A percentile compares a stretch with the other conserved stretches of the same genome.
Evolutionary conservation across 192 early-diverging fungal species (phyloP).

Genomic region (Coemansia sp.): DNA sequence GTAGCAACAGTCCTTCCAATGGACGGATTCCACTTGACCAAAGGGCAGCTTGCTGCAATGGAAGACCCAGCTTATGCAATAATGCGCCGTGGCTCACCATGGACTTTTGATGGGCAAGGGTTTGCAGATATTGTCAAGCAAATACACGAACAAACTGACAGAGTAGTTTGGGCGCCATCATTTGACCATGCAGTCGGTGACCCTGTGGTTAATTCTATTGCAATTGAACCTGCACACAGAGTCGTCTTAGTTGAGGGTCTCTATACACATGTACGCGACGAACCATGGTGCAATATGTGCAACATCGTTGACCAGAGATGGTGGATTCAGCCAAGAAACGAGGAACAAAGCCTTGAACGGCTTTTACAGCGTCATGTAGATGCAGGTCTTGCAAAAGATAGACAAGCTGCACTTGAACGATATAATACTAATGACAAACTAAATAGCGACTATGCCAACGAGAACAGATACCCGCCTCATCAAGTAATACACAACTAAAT

Average conservation of each 20-base stretch:
- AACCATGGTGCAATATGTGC: constrained; percentile 3
- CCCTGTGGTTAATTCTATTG: constrained; percentile 45
- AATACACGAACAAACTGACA: constrained; percentile 7
- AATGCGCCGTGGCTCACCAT: constrained; percentile 53
- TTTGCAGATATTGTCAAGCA: constrained; percentile 23
- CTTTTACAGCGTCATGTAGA: neutral
- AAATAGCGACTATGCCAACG: neutral
- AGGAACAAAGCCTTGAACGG: neutral
- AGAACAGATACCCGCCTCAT: too few relatives aligned
- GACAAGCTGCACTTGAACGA: neutral
- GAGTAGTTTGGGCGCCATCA: constrained; percentile 28
- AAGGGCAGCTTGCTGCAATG: constrained; percentile 8
- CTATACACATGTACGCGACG: constrained; percentile 3
- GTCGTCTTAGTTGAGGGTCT: constrained; percentile 3
- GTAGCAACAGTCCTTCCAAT: constrained; percentile 51
- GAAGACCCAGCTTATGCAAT: constrained; percentile 44
- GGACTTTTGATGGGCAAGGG: constrained; percentile 53
- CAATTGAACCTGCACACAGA: constrained; percentile 15
- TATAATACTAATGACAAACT: neutral
- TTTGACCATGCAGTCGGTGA: constrained; percentile 57
- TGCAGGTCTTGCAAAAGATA: neutral
- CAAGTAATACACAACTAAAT: too few relatives aligned
- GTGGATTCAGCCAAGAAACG: constrained; percentile 3
- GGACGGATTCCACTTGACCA: constrained; percentile 60
- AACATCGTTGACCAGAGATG: constrained; percentile 3